Evolutionary conservation across 768 basidiomycete species (phyloP).

Genomic region (Calvatia gigantea): DNA sequence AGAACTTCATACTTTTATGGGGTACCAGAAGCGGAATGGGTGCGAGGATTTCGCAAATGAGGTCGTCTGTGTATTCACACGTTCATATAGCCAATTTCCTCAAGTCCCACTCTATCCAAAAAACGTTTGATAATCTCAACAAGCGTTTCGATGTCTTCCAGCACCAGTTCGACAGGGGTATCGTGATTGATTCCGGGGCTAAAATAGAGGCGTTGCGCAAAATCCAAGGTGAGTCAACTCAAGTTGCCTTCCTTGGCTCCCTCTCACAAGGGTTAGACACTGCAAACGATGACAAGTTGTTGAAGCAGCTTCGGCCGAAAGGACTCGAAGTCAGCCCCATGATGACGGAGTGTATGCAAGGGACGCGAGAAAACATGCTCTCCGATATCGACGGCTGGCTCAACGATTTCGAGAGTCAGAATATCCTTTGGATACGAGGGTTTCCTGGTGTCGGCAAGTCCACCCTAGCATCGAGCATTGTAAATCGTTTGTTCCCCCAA

Average conservation of each 20-base stretch:
- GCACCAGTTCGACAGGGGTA: slow-evolving; percentile 21
- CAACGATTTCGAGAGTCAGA: slow-evolving; percentile 14
- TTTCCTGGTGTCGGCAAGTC: slow-evolving; percentile 23
- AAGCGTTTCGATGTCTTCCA: slow-evolving; percentile 18
- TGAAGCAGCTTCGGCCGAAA: slow-evolving; percentile 14
- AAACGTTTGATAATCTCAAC: slow-evolving; percentile 17
- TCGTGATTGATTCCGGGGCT: slow-evolving; percentile 18
- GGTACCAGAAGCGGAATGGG: slow-evolving; percentile 12
- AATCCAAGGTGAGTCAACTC: slow-evolving; percentile 8
- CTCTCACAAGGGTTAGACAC: background rate
- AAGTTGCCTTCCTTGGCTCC: background rate
- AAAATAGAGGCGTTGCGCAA: slow-evolving; percentile 15
- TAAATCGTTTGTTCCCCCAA: background rate
- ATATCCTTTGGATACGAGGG: slow-evolving; percentile 21
- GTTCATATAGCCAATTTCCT: slow-evolving; percentile 11
- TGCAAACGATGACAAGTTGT: slow-evolving; percentile 13
- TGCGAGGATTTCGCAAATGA: background rate
- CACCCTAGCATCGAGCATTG: slow-evolving; percentile 16
- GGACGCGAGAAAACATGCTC: slow-evolving; percentile 13
- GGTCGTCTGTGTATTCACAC: background rate
- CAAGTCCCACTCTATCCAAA: slow-evolving; percentile 8
- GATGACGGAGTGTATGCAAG: slow-evolving; percentile 13
- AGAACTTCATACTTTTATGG: slow-evolving; percentile 19
- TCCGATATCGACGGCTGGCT: slow-evolving; percentile 13
- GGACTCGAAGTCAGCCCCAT: slow-evolving; percentile 2